Evolutionary conservation across 805 yeast genomes (phyloP), one percentile per base, ranked within the genome.

Genomic region (Starmera amethionina): DNA sequence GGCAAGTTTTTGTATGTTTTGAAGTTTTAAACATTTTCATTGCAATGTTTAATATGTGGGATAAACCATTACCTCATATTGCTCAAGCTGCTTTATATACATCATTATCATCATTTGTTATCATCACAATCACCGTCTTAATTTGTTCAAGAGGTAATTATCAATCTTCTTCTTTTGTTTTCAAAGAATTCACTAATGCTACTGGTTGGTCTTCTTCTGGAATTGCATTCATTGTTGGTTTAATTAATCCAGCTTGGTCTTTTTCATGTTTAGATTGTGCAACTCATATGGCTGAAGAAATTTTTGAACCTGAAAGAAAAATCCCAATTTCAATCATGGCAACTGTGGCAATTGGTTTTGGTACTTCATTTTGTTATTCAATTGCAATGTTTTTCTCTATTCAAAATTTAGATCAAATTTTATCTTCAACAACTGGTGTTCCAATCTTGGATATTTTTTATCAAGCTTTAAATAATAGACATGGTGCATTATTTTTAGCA

Each of bases 221-320:
- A 27, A 69, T 78, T 56, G 81, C 83, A 0, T 76, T 79, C 53
- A 69, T 79, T 41, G 74, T 77, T n/a, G 86, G 87, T n/a, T 58
- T 79, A 37, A 72, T 79, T 47, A 79, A 79, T 53, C 82, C 85
- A 6, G 73, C 76, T 41, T 80, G 83, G 83, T 73, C 80, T 9
- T 79, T 78, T 62, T 68, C 77, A 25, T 79, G 86, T 47, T 65
- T 78, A 38, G 88, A 80, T 52, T 74, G 78, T 42, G 84, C 85
- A 3, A 77, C 85, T 3, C 87, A 80, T 50, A 67, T 81, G 71
- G 77, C 82, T 18, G 88, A 81, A 52, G 87, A 80, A 52, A 69
- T 70, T 31, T 50, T 62, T 14, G 59, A 68, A 30, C 82, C 83
- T 15, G 68, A 70, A 43, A 62, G 67, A 29, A 68, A 73, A 45